phyloP scores from a whole-genome alignment of 148 eudicot species.

The Vaccinium myrtillus region DNA sequence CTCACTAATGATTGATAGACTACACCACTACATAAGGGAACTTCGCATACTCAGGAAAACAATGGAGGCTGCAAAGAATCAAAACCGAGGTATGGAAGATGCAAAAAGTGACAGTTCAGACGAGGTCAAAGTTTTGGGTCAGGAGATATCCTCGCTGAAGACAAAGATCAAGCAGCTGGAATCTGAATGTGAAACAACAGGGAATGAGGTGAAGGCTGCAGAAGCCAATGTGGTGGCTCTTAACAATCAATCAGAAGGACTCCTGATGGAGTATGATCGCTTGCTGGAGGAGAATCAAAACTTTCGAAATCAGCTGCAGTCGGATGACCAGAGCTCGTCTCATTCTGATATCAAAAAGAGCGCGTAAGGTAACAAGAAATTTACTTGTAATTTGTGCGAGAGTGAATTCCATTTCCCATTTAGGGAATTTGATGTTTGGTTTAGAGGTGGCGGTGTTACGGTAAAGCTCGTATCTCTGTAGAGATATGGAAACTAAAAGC shows the following conservation, averaged over 20 bases:
- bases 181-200: constrained; percentile 24
- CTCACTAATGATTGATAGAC: constrained; percentile 40
- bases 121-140: constrained; percentile 27
- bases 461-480: neutral
- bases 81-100: constrained; percentile 30
- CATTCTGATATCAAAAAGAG: constrained; percentile 27
- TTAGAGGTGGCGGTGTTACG: neutral
- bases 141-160: constrained; percentile 27
- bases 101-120: constrained; percentile 19
- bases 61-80: constrained; percentile 39
- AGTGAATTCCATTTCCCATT: neutral
- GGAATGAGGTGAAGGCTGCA: constrained; percentile 31
- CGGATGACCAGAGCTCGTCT: constrained; percentile 17
- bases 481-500: neutral
- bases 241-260: constrained; percentile 28
- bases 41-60: constrained; percentile 37
- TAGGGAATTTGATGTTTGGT: neutral
- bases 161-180: constrained; percentile 33
- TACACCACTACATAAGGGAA: constrained; percentile 52
- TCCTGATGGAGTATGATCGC: constrained; percentile 26
- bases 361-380: neutral
- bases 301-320: constrained; percentile 30
- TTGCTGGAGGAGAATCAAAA: constrained; percentile 38
- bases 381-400: neutral
- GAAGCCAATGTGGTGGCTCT: constrained; percentile 28